Base-by-base conservation (phyloP, 23 red algal genomes). In the Chondrus crispus region DNA sequence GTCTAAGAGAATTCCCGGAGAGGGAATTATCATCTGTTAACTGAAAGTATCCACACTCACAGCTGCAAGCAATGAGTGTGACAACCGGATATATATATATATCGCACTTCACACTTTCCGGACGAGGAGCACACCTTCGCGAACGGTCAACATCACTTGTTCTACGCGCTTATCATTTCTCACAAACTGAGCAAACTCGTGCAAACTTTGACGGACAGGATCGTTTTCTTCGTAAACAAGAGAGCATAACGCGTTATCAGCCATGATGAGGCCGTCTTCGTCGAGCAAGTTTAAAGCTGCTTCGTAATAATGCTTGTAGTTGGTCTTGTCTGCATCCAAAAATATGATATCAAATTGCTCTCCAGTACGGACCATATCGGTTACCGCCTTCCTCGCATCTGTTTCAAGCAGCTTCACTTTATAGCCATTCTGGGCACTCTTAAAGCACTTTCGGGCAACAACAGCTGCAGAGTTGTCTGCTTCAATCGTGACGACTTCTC, bases 271-370 rank as follows among this genome's bases (percentile, higher is more conserved):
- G 3, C 96, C 96, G n/a, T 82, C 84, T 7, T 90, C 55, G 7
- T 83, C 32, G 52, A 98, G 87, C 63, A 98, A 58, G 43, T 68
- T 30, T 38, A 98, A 64, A 3, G 75, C 91, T 19, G 51, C 54
- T 70, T 98, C 78, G 73, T 92, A 98, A 76, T 98, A 98, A 39
- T 94, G 78, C 22, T 47, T 83, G 70, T 98, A 98, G 33, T 86
- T 88, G 22, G 66, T 76, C 81, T 98, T 98, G 73, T 98, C 96
- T 0, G 96, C 96, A 60, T 98, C 96, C 41, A 98, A 75, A 38
- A 94, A 98, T 14, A 98, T 88, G 68, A 98, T 92, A 44, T 98
- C 96, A 74, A 98, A 98, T 52, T 63, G 33, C 37, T 93, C 77
- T 5, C 73, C 85, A n/a, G 47, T 46, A 4, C 86, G 60, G 2